Base-by-base conservation (phyloP, 2,329 filamentous ascomycete species). In the Fusarium nelsonii region DNA sequence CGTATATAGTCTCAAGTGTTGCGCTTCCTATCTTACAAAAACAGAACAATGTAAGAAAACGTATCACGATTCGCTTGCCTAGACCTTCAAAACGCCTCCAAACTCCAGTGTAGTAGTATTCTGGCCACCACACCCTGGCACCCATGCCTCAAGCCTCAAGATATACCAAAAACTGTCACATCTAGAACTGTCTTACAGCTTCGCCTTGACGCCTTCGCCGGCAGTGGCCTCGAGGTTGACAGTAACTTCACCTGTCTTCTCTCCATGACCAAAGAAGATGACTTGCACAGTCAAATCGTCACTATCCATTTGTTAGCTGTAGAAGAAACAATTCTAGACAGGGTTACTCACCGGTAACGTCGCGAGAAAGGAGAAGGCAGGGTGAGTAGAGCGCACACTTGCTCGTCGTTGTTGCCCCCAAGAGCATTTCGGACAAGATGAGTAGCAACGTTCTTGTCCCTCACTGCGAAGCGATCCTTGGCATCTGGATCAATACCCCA, bases 221-320 rank as follows among this genome's bases (percentile, higher is more conserved):
- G 91, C 92, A 63, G 91, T 97, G 3, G 96, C 96, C 75, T 97
- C 95, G 69, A 91, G 84, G 80, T 98, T 99, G 60, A 97, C 79
- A 7, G 91, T 87, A 7, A 98, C 91, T 68, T 91, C 90, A 36
- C 94, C 94, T 32, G 87, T 91, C 77, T 90, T 90, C 54, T 90
- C 84, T 36, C 91, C 88, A 72, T 97, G 89, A 63, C 96, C 96
- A 75, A 99, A 99, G 86, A 99, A 99, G 76, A 99, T 97, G 65
- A 99, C 96, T 79, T 99, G 93, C 16, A 99, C 95, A 0, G 96
- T 99, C 68, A 99, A 83, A 78, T 99, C 96, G 77, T 99, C 96
- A 72, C 93, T 95, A 43, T 8, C 37, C 45, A 73, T 48, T 74
- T 74, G 28, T 66, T 55, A 58, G 68, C 44, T 37, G 28, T 10